phyloP scores from a whole-genome alignment of 441 rosid species.

The Pelargonium cotyledonis region DNA sequence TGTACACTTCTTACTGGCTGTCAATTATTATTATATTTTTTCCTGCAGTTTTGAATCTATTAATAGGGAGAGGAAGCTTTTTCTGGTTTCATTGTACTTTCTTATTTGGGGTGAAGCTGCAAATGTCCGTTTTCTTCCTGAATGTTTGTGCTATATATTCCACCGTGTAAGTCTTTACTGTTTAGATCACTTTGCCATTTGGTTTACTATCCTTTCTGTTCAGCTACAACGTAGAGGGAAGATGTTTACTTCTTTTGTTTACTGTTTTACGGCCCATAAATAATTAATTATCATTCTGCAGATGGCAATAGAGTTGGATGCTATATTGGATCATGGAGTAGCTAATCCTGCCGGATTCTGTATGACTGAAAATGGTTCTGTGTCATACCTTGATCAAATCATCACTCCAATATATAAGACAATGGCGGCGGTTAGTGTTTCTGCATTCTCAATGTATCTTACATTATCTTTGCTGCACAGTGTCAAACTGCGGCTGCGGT shows the following conservation, averaged over 20 bases:
- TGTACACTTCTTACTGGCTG: constrained; percentile 2
- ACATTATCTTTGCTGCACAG: background rate
- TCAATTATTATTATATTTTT: constrained; percentile 15
- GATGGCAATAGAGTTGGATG: constrained; percentile 99
- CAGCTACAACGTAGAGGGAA: background rate
- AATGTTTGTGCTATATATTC: constrained; percentile 95
- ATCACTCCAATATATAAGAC: constrained; percentile 69
- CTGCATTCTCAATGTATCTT: constrained; percentile 9
- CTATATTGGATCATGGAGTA: constrained; percentile 80
- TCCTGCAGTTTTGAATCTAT: constrained; percentile 74
- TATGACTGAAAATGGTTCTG: constrained; percentile 48
- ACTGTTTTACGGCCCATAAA: background rate
- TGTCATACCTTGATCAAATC: constrained; percentile 73
- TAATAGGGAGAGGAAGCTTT: constrained; percentile 85
- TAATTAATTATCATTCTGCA: constrained; percentile 26
- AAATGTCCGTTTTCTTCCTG: constrained; percentile 98
- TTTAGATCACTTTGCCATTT: no score
- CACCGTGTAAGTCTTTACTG: constrained; percentile 68
- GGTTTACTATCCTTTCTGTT: background rate
- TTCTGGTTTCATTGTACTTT: constrained; percentile 85
- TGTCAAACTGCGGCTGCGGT: background rate
- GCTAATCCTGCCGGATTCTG: constrained; percentile 67
- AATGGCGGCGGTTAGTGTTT: constrained; percentile 53
- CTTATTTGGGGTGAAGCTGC: constrained; percentile 99
- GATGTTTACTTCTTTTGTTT: background rate